Percentiles rank a stretch among this genome's conserved stretches.
These are phyloP conservation scores for Annulohypoxylon nitens DNA, from an alignment of 495 filamentous ascomycete genomes.

Conservation along the genomic window DNA sequence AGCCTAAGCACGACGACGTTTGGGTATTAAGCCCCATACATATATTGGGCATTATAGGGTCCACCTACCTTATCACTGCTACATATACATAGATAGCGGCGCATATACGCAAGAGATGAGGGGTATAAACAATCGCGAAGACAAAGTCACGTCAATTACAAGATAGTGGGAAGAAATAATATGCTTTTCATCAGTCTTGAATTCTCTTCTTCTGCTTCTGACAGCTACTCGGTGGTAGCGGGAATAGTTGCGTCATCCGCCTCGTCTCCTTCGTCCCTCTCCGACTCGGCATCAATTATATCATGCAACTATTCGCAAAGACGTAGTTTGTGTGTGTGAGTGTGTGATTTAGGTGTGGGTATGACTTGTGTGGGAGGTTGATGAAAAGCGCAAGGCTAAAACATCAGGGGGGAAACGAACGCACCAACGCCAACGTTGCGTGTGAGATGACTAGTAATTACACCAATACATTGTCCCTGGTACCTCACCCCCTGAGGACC, in stretches of 20 bases:
- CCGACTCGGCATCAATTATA: constrained; percentile 6
- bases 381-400: background rate
- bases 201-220: constrained; percentile 27
- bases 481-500: constrained; percentile 12
- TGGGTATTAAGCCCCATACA: background rate
- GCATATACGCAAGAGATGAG: constrained; percentile 2
- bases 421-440: constrained; percentile 5
- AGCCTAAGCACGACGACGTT: background rate
- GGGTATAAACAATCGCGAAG: background rate
- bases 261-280: background rate
- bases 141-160: background rate
- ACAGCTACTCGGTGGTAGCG: constrained; percentile 12
- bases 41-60: background rate
- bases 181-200: constrained; percentile 43
- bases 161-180: background rate
- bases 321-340: background rate
- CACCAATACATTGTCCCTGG: constrained; percentile 22
- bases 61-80: background rate
- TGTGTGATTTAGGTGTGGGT: background rate
- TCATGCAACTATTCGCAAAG: constrained; percentile 12
- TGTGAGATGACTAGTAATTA: constrained; percentile 37
- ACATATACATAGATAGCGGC: background rate
- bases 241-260: constrained; percentile 9
- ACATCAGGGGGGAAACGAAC: constrained; percentile 6
- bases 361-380: background rate